A percentile compares a stretch with the other conserved stretches of the same genome.
Conservation (phyloP, 768 basidiomycete species). For the Calvatia gigantea region DNA sequence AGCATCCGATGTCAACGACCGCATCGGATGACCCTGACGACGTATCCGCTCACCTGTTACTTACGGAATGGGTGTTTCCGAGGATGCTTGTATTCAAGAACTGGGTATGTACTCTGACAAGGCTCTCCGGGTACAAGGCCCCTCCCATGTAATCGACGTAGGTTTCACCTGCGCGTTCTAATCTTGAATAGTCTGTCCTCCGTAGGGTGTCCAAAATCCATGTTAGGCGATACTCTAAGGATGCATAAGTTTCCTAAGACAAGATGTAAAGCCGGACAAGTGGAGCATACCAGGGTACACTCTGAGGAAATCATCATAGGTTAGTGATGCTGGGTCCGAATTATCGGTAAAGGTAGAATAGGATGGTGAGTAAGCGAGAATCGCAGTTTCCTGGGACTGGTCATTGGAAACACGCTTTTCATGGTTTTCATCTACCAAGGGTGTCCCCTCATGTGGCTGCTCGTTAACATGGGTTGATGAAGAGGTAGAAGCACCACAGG, state of each 20-base stretch:
- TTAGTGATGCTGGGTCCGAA: slow-evolving; percentile 30
- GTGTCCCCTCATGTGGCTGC: slow-evolving; percentile 8
- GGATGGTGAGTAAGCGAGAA: slow-evolving; percentile 14
- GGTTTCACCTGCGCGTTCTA: slow-evolving; percentile 62
- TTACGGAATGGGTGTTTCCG: slow-evolving; percentile 84
- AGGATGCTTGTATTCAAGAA: slow-evolving; percentile 66
- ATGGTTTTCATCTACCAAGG: slow-evolving; percentile 8
- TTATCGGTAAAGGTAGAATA: background rate
- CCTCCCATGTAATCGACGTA: slow-evolving; percentile 90
- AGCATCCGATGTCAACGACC: background rate
- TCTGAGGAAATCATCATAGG: slow-evolving; percentile 49
- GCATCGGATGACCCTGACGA: background rate
- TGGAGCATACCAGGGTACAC: slow-evolving; percentile 31
- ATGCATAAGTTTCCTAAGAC: background rate
- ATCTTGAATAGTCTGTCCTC: slow-evolving; percentile 55
- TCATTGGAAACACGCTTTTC: slow-evolving; percentile 2
- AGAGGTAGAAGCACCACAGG: slow-evolving; percentile 9
- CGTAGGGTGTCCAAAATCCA: slow-evolving; percentile 71
- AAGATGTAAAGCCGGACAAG: background rate
- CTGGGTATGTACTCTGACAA: slow-evolving; percentile 65
- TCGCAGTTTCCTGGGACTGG: slow-evolving; percentile 5
- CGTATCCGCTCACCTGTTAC: slow-evolving; percentile 61
- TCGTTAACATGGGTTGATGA: slow-evolving; percentile 11
- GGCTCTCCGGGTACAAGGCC: slow-evolving; percentile 73
- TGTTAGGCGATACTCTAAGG: slow-evolving; percentile 56